These are phyloP conservation scores for Elsinoe batatas DNA, from an alignment of 2,329 filamentous ascomycete species.

Conservation along the genomic window DNA sequence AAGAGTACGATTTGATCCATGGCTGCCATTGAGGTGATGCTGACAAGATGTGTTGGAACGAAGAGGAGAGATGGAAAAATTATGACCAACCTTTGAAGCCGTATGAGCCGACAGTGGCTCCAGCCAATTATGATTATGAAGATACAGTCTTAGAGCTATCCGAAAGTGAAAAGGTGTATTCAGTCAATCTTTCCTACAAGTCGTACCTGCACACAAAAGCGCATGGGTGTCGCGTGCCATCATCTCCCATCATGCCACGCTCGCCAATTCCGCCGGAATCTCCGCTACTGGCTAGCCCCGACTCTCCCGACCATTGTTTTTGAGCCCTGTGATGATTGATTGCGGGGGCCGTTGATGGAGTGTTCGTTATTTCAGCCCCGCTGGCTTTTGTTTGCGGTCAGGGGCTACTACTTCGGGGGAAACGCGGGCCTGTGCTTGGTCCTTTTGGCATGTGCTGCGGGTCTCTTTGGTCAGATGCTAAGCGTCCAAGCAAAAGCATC, in stretches of 20 bases:
- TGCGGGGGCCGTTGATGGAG: neutral
- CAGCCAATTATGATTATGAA: too few relatives aligned
- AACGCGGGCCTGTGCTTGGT: too few relatives aligned
- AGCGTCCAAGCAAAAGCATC: neutral
- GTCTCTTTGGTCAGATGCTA: slow-evolving; percentile 3
- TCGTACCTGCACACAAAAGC: neutral
- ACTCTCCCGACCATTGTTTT: neutral
- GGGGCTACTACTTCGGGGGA: too few relatives aligned
- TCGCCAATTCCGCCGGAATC: neutral
- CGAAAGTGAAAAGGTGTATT: too few relatives aligned
- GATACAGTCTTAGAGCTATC: too few relatives aligned
- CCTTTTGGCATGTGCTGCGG: neutral
- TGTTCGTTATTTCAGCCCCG: slow-evolving; percentile 1
- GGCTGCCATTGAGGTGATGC: neutral
- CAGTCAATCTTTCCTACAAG: too few relatives aligned
- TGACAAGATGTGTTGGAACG: too few relatives aligned
- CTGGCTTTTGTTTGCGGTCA: neutral
- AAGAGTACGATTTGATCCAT: slow-evolving; percentile 62
- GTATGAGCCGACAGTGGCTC: neutral
- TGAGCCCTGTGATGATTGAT: neutral
- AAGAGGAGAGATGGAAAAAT: neutral
- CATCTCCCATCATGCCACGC: neutral
- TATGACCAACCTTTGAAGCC: slow-evolving; percentile 3
- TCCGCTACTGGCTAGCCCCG: too few relatives aligned
- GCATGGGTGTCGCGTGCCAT: slow-evolving; percentile 8